Percentiles rank a stretch among this genome's conserved stretches.
These are phyloP conservation scores for Volvox africanus DNA, from an alignment of 139 green algal species.

Conservation along the genomic window DNA sequence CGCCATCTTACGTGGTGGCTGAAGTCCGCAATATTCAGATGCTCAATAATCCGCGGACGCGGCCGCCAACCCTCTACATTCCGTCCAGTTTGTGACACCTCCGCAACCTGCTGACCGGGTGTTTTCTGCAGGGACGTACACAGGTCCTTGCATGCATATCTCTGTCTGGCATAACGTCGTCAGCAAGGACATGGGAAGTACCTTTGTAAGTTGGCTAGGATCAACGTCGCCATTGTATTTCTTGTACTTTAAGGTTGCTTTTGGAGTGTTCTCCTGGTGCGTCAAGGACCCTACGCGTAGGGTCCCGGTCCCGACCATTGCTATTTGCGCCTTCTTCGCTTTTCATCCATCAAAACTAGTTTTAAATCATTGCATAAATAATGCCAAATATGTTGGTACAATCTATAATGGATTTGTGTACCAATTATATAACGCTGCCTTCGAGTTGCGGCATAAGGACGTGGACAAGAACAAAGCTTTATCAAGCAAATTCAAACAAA, in stretches of 20 bases:
- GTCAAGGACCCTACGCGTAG: conserved; percentile 11
- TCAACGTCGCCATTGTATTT: conserved; percentile 64
- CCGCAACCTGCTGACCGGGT: conserved; percentile 66
- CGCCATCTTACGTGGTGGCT: conserved; percentile 62
- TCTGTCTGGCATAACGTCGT: background rate
- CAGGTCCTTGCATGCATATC: background rate
- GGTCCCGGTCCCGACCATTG: conserved; percentile 1
- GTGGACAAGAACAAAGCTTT: background rate
- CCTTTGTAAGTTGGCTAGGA: conserved; percentile 55
- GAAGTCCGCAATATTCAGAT: conserved; percentile 80
- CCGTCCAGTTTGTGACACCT: conserved; percentile 49
- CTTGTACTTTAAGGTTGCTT: conserved; percentile 71
- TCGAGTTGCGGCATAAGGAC: conserved; percentile 12
- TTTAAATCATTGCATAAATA: background rate
- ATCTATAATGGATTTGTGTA: too few species aligned
- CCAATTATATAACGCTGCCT: background rate
- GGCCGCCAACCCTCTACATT: conserved; percentile 70
- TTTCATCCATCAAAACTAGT: conserved; percentile 11
- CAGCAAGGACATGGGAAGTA: conserved; percentile 42
- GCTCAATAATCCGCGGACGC: conserved; percentile 77
- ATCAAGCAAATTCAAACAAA: background rate
- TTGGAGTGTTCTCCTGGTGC: conserved; percentile 30
- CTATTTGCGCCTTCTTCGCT: background rate
- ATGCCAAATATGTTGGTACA: background rate
- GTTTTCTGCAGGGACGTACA: conserved; percentile 56